Conservation (phyloP, 306 rosid genomes). For the Carpinus fangiana region DNA sequence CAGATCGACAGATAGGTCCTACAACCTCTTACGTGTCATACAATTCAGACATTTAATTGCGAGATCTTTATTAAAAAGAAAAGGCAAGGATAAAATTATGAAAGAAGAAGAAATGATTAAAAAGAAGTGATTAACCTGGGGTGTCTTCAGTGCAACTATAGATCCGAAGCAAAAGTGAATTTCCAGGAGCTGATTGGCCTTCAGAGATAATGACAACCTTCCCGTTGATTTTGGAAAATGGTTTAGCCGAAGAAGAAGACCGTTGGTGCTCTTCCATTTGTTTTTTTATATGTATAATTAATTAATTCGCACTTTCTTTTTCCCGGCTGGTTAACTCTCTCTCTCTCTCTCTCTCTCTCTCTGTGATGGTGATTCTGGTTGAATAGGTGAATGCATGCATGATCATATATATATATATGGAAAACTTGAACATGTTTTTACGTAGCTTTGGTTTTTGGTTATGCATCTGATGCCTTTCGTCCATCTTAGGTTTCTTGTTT, state of each 20-base stretch:
- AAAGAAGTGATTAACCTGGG: conserved; percentile 46
- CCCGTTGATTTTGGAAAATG: conserved; percentile 34
- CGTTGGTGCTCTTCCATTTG: not conserved
- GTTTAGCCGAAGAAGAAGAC: conserved; percentile 12
- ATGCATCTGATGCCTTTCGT: conserved; percentile 55
- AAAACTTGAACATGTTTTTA: not conserved
- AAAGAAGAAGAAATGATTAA: not conserved
- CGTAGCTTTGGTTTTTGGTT: conserved; percentile 8
- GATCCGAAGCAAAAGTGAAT: conserved; percentile 50
- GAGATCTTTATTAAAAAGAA: no score
- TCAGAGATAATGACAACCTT: conserved; percentile 28
- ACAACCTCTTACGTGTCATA: no score
- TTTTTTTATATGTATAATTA: no score
- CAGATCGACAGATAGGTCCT: no score
- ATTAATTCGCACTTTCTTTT: no score
- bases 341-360: no score
- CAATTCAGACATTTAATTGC: no score
- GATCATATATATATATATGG: not conserved
- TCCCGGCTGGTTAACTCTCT: no score
- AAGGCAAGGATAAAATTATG: not conserved
- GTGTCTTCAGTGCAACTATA: conserved; percentile 56
- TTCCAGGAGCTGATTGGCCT: conserved; percentile 46
- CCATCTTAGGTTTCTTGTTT: conserved; percentile 20
- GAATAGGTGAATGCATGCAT: not conserved
- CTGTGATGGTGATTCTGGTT: not conserved